These are phyloP conservation scores for Gossypium sturtianum DNA, from an alignment of 345 rosid genomes.

Conservation along the genomic window DNA sequence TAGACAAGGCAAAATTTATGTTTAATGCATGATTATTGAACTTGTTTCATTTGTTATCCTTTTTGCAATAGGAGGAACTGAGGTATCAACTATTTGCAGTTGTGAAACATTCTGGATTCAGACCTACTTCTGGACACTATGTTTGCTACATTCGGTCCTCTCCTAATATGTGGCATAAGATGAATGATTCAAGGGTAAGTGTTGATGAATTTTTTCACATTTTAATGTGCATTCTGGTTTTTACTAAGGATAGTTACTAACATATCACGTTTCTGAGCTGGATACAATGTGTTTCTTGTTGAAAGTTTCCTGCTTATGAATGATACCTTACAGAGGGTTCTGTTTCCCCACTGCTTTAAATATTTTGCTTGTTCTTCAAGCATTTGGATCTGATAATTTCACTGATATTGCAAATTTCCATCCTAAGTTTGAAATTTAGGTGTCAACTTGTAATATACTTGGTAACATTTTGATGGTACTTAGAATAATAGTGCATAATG, in stretches of 20 bases:
- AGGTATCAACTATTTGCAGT: conserved; percentile 16
- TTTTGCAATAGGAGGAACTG: conserved; percentile 8
- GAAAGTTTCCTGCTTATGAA: neutral
- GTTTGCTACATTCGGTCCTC: conserved; percentile 9
- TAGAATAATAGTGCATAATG: neutral
- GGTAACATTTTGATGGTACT: neutral
- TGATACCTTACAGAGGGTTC: neutral
- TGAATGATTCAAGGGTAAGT: conserved; percentile 19
- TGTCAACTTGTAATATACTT: neutral
- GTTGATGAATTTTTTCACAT: neutral
- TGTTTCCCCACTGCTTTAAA: neutral
- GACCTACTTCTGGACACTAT: conserved; percentile 18
- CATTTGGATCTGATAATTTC: neutral
- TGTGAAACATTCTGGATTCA: conserved; percentile 16
- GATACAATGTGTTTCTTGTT: neutral
- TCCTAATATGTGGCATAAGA: conserved; percentile 10
- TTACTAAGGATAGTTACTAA: neutral
- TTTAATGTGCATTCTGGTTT: neutral
- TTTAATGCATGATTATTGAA: neutral
- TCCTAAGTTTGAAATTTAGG: neutral
- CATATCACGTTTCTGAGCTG: neutral
- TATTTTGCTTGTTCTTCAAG: neutral
- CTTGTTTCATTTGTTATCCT: neutral
- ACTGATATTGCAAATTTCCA: neutral
- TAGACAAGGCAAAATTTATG: neutral